These are phyloP conservation scores for Diplodia corticola DNA, from an alignment of 2,329 filamentous ascomycete genomes.

Conservation along the genomic window DNA sequence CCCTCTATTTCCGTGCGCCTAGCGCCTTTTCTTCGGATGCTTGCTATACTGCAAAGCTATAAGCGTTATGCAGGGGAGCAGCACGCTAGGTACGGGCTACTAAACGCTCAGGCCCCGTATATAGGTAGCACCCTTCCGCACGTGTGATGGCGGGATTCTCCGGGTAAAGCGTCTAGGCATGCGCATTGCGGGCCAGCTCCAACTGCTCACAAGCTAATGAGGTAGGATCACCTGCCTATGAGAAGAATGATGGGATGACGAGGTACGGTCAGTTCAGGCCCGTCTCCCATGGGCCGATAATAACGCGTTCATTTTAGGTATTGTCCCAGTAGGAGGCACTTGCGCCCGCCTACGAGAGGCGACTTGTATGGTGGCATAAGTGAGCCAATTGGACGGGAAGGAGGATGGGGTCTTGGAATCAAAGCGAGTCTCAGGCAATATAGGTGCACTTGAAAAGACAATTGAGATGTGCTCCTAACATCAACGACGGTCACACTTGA, in stretches of 20 bases:
- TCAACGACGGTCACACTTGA: not conserved
- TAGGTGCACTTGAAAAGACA: not conserved
- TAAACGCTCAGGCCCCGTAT: not conserved
- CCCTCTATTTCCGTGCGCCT: not conserved
- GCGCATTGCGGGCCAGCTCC: not conserved
- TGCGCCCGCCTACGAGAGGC: too few species aligned
- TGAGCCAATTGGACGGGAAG: not conserved
- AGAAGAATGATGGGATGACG: not conserved
- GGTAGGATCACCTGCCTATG: not conserved
- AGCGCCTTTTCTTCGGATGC: not conserved
- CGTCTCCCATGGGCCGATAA: not conserved
- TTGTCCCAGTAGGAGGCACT: too few species aligned
- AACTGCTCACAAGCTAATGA: not conserved
- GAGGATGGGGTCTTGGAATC: not conserved
- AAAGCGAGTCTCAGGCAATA: too few species aligned
- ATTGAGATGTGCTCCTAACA: not conserved
- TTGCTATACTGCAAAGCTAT: not conserved
- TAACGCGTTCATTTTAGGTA: not conserved
- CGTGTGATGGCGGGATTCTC: not conserved
- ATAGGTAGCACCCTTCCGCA: not conserved
- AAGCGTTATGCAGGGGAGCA: not conserved
- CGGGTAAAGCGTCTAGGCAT: not conserved
- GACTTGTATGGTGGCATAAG: too few species aligned
- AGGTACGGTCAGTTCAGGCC: not conserved
- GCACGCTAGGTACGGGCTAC: not conserved